Conservation (phyloP, 495 filamentous ascomycete species). For the Monascus purpureus region DNA sequence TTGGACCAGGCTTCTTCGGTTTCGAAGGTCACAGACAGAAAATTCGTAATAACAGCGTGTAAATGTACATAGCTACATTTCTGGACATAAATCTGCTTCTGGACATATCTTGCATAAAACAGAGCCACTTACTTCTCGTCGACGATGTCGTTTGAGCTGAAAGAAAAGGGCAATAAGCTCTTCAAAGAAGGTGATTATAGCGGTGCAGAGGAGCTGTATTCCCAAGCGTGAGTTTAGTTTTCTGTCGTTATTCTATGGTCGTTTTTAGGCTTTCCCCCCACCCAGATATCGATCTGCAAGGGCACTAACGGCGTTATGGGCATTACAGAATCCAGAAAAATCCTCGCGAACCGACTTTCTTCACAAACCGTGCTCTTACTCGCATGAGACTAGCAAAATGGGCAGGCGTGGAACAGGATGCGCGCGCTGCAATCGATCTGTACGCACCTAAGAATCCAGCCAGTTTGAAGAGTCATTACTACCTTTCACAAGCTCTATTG, state of each 20-base stretch:
- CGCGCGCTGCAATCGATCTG: conserved; percentile 56
- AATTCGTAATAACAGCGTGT: too few relatives aligned
- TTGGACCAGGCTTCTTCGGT: too few relatives aligned
- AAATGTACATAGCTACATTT: too few relatives aligned
- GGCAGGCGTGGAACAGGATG: conserved; percentile 70
- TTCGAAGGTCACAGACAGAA: too few relatives aligned
- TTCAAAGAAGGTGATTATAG: conserved; percentile 57
- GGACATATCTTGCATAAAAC: too few relatives aligned
- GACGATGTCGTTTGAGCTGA: conserved; percentile 32
- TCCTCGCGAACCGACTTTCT: conserved; percentile 33
- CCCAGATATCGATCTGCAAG: background rate
- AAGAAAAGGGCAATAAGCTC: conserved; percentile 32
- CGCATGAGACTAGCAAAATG: conserved; percentile 58
- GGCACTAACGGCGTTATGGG: background rate
- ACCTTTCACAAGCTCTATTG: conserved; percentile 74
- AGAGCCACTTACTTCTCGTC: too few relatives aligned
- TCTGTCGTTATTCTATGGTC: conserved; percentile 1
- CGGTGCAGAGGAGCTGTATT: conserved; percentile 65
- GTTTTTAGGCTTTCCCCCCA: background rate
- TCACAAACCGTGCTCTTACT: conserved; percentile 82
- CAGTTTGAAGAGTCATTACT: conserved; percentile 66
- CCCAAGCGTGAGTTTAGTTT: conserved; percentile 77
- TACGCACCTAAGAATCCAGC: conserved; percentile 32
- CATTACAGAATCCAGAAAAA: conserved; percentile 31
- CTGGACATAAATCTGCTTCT: too few relatives aligned